Conservation (phyloP, 768 basidiomycete species). For the Tylopilus sp. region DNA sequence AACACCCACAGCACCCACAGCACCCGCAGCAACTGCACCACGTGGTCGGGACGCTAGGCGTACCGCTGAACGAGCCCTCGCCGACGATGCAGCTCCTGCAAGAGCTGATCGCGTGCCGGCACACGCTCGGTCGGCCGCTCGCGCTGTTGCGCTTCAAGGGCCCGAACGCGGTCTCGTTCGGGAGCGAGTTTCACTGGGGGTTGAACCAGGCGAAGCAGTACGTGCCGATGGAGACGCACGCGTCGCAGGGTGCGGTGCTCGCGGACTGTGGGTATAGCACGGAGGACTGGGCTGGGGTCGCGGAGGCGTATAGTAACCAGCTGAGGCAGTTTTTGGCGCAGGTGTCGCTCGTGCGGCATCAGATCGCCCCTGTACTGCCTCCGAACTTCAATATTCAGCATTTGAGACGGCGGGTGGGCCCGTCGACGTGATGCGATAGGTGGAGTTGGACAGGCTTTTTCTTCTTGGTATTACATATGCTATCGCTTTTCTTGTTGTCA, state of each 20-base stretch:
- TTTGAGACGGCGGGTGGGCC: conserved; percentile 26
- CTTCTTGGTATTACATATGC: background rate
- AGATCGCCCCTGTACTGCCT: conserved; percentile 29
- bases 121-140: conserved; percentile 21
- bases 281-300: conserved; percentile 28
- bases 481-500: background rate
- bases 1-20: too few relatives aligned
- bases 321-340: conserved; percentile 30
- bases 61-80: conserved; percentile 30
- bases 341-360: conserved; percentile 29
- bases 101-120: conserved; percentile 22
- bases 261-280: conserved; percentile 24
- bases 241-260: conserved; percentile 22
- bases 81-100: conserved; percentile 29
- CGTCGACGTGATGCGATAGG: conserved; percentile 16
- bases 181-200: conserved; percentile 30
- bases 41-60: conserved; percentile 12
- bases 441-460: background rate
- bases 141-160: conserved; percentile 27
- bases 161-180: conserved; percentile 27
- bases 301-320: conserved; percentile 29
- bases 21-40: too few relatives aligned
- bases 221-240: conserved; percentile 20
- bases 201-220: conserved; percentile 25
- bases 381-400: conserved; percentile 33